phyloP scores from a whole-genome alignment of 2,329 filamentous ascomycete species.

The Alternaria ventricosa region DNA sequence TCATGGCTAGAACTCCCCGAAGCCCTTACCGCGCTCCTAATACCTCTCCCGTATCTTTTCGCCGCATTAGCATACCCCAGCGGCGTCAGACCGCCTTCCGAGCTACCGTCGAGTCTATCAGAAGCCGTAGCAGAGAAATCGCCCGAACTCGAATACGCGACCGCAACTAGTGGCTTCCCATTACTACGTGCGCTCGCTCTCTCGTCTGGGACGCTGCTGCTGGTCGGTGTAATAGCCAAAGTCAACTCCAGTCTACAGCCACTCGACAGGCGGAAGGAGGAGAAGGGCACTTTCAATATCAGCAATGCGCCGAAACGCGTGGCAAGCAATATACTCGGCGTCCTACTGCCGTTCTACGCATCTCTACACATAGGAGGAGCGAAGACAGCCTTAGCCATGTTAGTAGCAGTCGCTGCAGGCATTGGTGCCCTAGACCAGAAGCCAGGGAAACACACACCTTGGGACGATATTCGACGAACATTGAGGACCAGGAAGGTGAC shows the following conservation, averaged over 20 bases:
- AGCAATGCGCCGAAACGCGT: conserved; percentile 27
- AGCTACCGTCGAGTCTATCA: conserved; percentile 27
- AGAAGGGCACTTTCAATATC: conserved; percentile 16
- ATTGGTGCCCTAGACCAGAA: conserved; percentile 45
- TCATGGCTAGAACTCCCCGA: conserved; percentile 52
- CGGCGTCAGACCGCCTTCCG: conserved; percentile 17
- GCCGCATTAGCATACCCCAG: conserved; percentile 55
- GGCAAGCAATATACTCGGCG: conserved; percentile 47
- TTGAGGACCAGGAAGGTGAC: conserved; percentile 48
- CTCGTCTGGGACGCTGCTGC: conserved; percentile 54
- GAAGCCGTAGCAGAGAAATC: conserved; percentile 30
- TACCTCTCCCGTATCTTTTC: conserved; percentile 58
- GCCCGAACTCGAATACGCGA: conserved; percentile 13
- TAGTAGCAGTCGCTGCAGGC: conserved; percentile 56
- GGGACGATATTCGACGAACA: conserved; percentile 43
- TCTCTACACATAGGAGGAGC: conserved; percentile 62
- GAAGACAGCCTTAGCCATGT: conserved; percentile 59
- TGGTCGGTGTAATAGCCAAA: conserved; percentile 52
- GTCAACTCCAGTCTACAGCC: conserved; percentile 37
- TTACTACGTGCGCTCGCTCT: conserved; percentile 55
- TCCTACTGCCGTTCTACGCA: conserved; percentile 63
- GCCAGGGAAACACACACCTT: conserved; percentile 40
- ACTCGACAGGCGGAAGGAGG: conserved; percentile 46
- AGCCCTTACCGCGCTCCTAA: conserved; percentile 57
- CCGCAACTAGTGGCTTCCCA: conserved; percentile 27